These are phyloP conservation scores for Pelargonium citronellum DNA, from an alignment of 441 rosid genomes.

Conservation along the genomic window DNA sequence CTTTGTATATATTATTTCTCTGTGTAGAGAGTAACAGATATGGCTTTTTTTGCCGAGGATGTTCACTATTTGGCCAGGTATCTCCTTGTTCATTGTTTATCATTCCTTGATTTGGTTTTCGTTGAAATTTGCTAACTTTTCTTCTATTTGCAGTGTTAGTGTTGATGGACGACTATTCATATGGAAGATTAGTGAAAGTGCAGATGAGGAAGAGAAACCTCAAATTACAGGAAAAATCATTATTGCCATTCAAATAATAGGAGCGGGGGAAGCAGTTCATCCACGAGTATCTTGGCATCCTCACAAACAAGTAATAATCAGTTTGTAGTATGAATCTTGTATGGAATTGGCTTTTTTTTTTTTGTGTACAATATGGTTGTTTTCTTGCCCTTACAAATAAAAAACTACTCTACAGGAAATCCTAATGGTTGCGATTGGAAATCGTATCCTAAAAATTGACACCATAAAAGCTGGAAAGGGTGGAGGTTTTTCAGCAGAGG, in stretches of 20 bases:
- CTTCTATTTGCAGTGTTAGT: conserved; percentile 51
- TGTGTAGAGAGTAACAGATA: conserved; percentile 73
- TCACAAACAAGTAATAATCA: conserved; percentile 67
- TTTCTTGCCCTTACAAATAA: neutral
- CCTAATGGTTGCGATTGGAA: conserved; percentile 75
- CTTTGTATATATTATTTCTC: neutral
- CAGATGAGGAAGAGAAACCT: conserved; percentile 72
- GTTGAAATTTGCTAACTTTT: conserved; percentile 6
- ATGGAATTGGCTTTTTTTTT: conserved; percentile 1
- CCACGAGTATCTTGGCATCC: conserved; percentile 95
- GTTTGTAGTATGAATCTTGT: neutral
- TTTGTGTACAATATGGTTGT: neutral
- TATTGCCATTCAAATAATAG: conserved; percentile 61
- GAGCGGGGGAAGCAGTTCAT: conserved; percentile 52
- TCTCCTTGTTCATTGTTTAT: conserved; percentile 17
- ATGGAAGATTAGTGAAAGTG: conserved; percentile 75
- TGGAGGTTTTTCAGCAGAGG: conserved; percentile 56
- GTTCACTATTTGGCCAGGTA: conserved; percentile 94
- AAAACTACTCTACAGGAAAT: conserved; percentile 50
- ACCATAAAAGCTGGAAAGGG: conserved; percentile 58
- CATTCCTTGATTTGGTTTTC: conserved; percentile 12
- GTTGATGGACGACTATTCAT: conserved; percentile 66
- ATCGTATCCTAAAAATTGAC: conserved; percentile 56
- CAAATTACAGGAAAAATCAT: conserved; percentile 61
- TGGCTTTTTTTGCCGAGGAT: conserved; percentile 90